phyloP scores from a whole-genome alignment of 1,284 basidiomycete species.

The Filobasidium uniguttulatum region DNA sequence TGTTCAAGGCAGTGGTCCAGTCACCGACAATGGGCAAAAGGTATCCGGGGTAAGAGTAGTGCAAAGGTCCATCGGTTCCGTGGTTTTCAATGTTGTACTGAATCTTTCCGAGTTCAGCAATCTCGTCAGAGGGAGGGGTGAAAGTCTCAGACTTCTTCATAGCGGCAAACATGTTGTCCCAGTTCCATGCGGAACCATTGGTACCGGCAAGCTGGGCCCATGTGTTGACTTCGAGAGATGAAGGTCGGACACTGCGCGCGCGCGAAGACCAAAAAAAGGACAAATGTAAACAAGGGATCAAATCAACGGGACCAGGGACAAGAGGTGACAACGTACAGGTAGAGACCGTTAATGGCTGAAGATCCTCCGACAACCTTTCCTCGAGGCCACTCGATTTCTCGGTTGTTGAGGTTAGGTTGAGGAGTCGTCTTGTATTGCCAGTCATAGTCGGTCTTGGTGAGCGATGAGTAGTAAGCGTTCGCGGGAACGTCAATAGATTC shows the following conservation, averaged over 20 bases:
- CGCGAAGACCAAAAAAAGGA: slow-evolving; percentile 13
- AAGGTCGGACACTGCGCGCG: slow-evolving; percentile 36
- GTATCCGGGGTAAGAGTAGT: slow-evolving; percentile 27
- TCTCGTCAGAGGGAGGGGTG: slow-evolving; percentile 31
- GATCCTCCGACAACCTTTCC: slow-evolving; percentile 58
- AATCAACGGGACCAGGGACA: not conserved
- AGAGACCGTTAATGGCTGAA: slow-evolving; percentile 57
- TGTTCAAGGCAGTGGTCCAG: slow-evolving; percentile 43
- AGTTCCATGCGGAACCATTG: slow-evolving; percentile 43
- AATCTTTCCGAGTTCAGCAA: slow-evolving; percentile 31
- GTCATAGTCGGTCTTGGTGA: slow-evolving; percentile 14
- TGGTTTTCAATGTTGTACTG: slow-evolving; percentile 36
- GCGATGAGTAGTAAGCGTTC: slow-evolving; percentile 13
- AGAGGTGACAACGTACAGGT: slow-evolving; percentile 22
- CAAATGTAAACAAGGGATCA: not conserved
- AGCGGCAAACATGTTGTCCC: slow-evolving; percentile 42
- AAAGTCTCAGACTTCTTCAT: slow-evolving; percentile 36
- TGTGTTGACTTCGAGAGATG: slow-evolving; percentile 44
- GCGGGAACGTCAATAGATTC: slow-evolving; percentile 15
- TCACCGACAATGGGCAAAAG: slow-evolving; percentile 43
- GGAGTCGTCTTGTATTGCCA: slow-evolving; percentile 17
- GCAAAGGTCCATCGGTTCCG: slow-evolving; percentile 39
- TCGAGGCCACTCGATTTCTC: slow-evolving; percentile 43
- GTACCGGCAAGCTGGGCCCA: slow-evolving; percentile 41
- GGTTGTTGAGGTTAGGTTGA: slow-evolving; percentile 8